Percentiles rank a stretch among this genome's conserved stretches.
Evolutionary conservation across 192 early-diverging fungal species (phyloP).

Genomic region (Rhizophagus prolifer): DNA sequence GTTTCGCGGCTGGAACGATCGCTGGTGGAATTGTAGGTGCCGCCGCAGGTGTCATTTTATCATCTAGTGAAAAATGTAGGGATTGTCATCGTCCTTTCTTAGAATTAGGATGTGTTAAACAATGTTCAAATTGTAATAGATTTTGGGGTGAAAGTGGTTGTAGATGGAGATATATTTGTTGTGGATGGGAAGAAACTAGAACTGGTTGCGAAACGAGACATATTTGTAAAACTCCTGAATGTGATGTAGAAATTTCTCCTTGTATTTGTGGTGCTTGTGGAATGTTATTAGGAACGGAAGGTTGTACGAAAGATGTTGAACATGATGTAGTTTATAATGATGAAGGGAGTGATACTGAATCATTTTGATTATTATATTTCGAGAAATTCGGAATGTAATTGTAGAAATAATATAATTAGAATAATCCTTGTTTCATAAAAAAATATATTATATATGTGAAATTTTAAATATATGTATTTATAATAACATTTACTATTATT

Average conservation of each 20-base stretch:
- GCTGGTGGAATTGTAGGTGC: not conserved
- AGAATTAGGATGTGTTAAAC: not conserved
- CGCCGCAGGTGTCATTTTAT: not conserved
- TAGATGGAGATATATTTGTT: not conserved
- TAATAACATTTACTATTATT: too few species aligned
- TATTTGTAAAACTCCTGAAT: not conserved
- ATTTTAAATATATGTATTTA: too few species aligned
- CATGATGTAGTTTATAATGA: not conserved
- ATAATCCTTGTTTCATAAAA: too few species aligned
- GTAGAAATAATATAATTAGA: too few species aligned
- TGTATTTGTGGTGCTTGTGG: not conserved
- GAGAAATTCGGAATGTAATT: too few species aligned
- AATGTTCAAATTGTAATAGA: not conserved
- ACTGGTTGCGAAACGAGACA: not conserved
- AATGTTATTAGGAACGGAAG: not conserved
- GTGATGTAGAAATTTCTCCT: not conserved
- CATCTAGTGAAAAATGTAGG: not conserved
- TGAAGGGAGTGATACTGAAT: not conserved
- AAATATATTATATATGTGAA: too few species aligned
- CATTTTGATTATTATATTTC: too few species aligned
- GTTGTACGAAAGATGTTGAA: not conserved
- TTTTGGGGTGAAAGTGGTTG: not conserved
- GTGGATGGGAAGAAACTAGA: not conserved
- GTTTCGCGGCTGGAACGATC: not conserved
- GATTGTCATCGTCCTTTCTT: not conserved